Percentiles rank a stretch among this genome's conserved stretches.
phyloP scores from a whole-genome alignment of 2,329 filamentous ascomycete species.

The Canariomyces notabilis region DNA sequence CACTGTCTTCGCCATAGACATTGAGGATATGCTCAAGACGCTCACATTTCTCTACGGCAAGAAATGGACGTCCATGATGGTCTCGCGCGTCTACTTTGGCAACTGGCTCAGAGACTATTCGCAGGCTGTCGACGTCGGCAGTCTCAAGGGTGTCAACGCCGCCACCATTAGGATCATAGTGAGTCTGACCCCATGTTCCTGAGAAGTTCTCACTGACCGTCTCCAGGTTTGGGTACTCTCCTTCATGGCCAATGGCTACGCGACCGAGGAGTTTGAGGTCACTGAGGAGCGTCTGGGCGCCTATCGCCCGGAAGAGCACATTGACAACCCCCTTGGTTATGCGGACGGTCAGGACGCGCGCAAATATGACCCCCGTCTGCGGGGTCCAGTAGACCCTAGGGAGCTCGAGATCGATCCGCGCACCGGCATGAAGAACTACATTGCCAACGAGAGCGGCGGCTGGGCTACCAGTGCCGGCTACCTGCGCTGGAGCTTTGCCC shows the following conservation, averaged over 20 bases:
- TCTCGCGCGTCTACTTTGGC: conserved; percentile 76
- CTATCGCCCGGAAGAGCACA: conserved; percentile 71
- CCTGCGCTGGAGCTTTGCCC: conserved; percentile 67
- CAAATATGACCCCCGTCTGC: conserved; percentile 72
- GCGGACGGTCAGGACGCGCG: conserved; percentile 82
- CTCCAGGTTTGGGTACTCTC: conserved; percentile 68
- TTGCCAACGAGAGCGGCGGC: conserved; percentile 78
- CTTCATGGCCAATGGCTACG: conserved; percentile 77
- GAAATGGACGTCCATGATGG: conserved; percentile 77
- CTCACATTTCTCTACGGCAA: conserved; percentile 73
- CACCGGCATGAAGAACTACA: conserved; percentile 99
- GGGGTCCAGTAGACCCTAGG: conserved; percentile 66
- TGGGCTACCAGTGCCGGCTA: conserved; percentile 92
- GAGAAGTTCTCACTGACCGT: conserved; percentile 9
- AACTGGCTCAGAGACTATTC: conserved; percentile 87
- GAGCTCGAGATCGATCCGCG: conserved; percentile 69
- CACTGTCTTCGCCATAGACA: too few relatives aligned
- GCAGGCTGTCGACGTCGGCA: conserved; percentile 76
- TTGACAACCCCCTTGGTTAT: conserved; percentile 78
- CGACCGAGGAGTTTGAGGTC: conserved; percentile 81
- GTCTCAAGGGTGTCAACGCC: conserved; percentile 71
- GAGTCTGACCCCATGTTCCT: background rate
- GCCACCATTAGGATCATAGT: conserved; percentile 69
- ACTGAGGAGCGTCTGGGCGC: conserved; percentile 74
- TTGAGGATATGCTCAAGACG: conserved; percentile 76